Base-by-base conservation (phyloP, 345 rosid species). In the Bruguiera gymnorhiza region DNA sequence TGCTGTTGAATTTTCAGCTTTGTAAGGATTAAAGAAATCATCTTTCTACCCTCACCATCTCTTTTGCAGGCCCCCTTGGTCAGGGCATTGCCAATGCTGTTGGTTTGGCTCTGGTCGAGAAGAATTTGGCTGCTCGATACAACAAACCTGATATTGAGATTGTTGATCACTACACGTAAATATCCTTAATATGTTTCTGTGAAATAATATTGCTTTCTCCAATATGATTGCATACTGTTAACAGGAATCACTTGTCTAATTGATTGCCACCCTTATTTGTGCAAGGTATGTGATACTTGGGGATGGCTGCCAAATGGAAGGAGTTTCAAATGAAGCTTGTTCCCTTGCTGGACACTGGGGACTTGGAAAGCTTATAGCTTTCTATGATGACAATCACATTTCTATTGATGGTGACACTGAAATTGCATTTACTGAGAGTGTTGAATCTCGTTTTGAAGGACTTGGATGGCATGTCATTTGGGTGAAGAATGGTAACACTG, bases 391-490 rank as follows among this genome's bases (percentile, higher is more conserved):
- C 83, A 92, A 96, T 83, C 99, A 92, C 83, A 96, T 96, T 69
- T 96, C 99, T 51, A 96, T 92, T 62, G 99, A 96, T 73, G 99
- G 99, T 71, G 88, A 92, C 80, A 96, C 99, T 0, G 96, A 90
- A 18, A 96, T 96, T 75, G 99, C 99, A 18, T 96, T 96, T 72
- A 96, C 99, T 2, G 99, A 96, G 89, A 76, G 59, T 29, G 99
- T 92, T 19, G 96, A 83, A 36, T 70, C 60, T 64, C 96, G 99
- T 69, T 96, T 90, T 20, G 99, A 96, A 86, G 99, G 83, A 53
- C 99, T 96, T 70, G 99, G 99, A 36, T 96, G 99, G 99, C 98
- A 96, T 70, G 98, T 96, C 52, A 92, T 96, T 73, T 92, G 98
- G 99, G 99, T 96, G 79, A 90, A 96, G 91, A 92, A 92, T 70